Percentiles rank a stretch among this genome's conserved stretches.
phyloP scores from a whole-genome alignment of 768 basidiomycete species.

The Naganishia vishniacii region DNA sequence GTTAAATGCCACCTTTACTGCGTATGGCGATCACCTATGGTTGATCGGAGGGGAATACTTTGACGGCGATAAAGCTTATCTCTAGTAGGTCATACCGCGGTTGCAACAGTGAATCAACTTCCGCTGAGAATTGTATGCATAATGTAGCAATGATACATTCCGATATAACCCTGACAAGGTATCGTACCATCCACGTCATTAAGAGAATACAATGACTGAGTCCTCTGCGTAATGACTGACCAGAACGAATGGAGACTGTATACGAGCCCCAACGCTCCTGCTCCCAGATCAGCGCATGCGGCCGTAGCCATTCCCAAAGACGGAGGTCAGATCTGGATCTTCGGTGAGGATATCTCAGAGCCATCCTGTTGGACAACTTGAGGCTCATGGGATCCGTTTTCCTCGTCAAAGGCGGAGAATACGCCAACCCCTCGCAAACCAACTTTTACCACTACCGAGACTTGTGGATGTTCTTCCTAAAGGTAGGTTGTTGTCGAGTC shows the following conservation, averaged over 20 bases:
- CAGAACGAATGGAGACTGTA: slow-evolving; percentile 83
- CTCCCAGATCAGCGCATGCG: slow-evolving; percentile 81
- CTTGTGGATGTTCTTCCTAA: slow-evolving; percentile 70
- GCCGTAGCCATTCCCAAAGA: slow-evolving; percentile 65
- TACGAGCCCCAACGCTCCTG: slow-evolving; percentile 75
- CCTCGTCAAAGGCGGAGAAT: slow-evolving; percentile 67
- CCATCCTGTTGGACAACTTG: no score
- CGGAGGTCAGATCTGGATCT: slow-evolving; percentile 82
- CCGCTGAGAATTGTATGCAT: background rate
- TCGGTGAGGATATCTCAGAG: no score
- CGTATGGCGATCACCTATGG: slow-evolving; percentile 78
- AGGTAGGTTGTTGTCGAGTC: background rate
- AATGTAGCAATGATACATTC: slow-evolving; percentile 70
- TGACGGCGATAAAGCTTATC: slow-evolving; percentile 73
- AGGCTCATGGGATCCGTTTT: slow-evolving; percentile 17
- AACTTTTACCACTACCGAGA: slow-evolving; percentile 83
- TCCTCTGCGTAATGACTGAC: slow-evolving; percentile 34
- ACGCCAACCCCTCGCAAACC: slow-evolving; percentile 73
- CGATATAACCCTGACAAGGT: slow-evolving; percentile 74
- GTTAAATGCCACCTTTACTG: slow-evolving; percentile 73
- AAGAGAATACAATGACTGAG: background rate
- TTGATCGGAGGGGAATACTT: slow-evolving; percentile 60
- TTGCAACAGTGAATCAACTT: background rate
- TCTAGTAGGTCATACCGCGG: background rate
- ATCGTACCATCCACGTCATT: slow-evolving; percentile 45